Base-by-base conservation (phyloP, 2,329 filamentous ascomycete genomes). In the Penicillium vulpinum region DNA sequence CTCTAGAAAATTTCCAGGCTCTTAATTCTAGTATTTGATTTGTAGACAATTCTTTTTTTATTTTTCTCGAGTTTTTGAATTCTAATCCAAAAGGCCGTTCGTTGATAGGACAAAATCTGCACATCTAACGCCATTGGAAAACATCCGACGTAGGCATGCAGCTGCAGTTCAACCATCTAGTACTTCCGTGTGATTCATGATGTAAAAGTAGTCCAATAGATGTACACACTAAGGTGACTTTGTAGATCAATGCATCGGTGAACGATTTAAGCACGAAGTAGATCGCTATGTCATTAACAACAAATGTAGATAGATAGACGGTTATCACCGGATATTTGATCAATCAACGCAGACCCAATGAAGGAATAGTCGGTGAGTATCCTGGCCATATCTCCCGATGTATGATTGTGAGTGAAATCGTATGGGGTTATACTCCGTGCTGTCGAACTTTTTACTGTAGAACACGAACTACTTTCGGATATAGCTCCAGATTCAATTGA, bases 351-450 rank as follows among this genome's bases (percentile, higher is more conserved):
- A 21, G 10, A 39, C 13, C n/a, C 21, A 4, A 44, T 3, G 22
- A n/a, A 40, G 21, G 16, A 56, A 56, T 52, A 52, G 48, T 36
- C 48, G 54, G 54, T 52, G 48, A 46, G 29, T 46, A 31, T 46
- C 5, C 15, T 24, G 4, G 43, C 15, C 28, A 24, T 46, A 52
- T 45, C 21, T 51, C n/a, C 18, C 9, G 31, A 36, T 41, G 35
- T 52, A 40, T 29, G 6, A 18, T 11, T 21, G 15, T 21, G 29
- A 10, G 15, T 26, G 13, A 9, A 21, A 33, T 16, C 13, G n/a
- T 16, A 33, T 22, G 5, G 6, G 15, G 24, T 46, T 24, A 22
- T 33, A 45, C 28, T 18, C 24, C 24, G 15, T 33, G n/a, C 28
- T 22, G n/a, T 46, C 18, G 43, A 13, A 16, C 18, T 16, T 33